Conservation (phyloP, 1,284 basidiomycete genomes). For the Malassezia brasiliensis region DNA sequence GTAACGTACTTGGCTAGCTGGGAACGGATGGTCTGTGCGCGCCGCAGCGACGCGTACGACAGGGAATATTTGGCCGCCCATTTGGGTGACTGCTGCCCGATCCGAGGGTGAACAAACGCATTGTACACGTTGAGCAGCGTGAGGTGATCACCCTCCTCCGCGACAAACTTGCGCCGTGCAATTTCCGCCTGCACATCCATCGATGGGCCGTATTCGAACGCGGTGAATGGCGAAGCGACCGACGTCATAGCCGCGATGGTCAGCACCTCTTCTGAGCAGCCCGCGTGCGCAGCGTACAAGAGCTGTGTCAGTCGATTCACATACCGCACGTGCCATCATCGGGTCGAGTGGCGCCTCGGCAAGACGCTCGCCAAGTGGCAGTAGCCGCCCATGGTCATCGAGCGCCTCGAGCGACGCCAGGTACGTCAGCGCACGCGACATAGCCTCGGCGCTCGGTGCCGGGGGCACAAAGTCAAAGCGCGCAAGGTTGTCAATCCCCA, state of each 20-base stretch:
- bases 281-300: slow-evolving; percentile 68
- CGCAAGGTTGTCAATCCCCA: slow-evolving; percentile 74
- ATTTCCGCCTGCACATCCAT: slow-evolving; percentile 53
- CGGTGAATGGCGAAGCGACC: slow-evolving; percentile 41
- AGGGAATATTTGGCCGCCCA: slow-evolving; percentile 90
- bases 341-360: slow-evolving; percentile 55
- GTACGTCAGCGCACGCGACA: slow-evolving; percentile 70
- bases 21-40: slow-evolving; percentile 78
- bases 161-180: slow-evolving; percentile 84
- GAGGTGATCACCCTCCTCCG: slow-evolving; percentile 91
- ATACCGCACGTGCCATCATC: slow-evolving; percentile 52
- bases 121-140: slow-evolving; percentile 89
- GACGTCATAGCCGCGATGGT: slow-evolving; percentile 92
- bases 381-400: slow-evolving; percentile 53
- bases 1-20: slow-evolving; percentile 88
- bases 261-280: slow-evolving; percentile 83
- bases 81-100: slow-evolving; percentile 66
- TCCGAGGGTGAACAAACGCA: slow-evolving; percentile 62
- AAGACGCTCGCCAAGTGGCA: slow-evolving; percentile 54
- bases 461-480: slow-evolving; percentile 81
- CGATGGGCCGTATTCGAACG: slow-evolving; percentile 2
- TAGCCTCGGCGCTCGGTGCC: slow-evolving; percentile 68
- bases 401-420: slow-evolving; percentile 52
- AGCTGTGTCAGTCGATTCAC: slow-evolving; percentile 53
- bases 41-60: slow-evolving; percentile 80